Evolutionary conservation across 805 yeast genomes (phyloP), one percentile per base, ranked within the genome.

Genomic region (Ogataea zsoltii): DNA sequence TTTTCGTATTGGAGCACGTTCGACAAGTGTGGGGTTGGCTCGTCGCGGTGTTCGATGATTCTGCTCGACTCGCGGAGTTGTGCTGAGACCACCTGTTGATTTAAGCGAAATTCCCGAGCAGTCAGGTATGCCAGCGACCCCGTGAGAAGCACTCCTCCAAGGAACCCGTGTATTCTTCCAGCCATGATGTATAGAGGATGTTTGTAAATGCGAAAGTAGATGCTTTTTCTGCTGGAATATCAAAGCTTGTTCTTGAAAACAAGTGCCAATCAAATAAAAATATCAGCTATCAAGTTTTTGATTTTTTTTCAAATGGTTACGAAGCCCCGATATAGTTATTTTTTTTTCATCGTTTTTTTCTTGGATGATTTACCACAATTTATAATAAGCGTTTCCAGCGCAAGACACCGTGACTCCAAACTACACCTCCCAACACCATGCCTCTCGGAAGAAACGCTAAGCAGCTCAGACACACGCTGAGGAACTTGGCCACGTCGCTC

Each of bases 401-500:
- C n/a, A n/a, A n/a, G n/a, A 21, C 7, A 5, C 9, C 25, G 25
- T 15, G 16, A 13, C 29, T 6, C 9, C 32, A 40, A 26, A 14
- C n/a, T 25, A 15, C 28, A 15, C 36, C 14, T n/a, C 34, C 25
- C 7, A 6, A 21, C 26, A 36, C n/a, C 14, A 63, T 63, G 68
- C 50, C 67, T 2, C 49, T 63, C 15, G 68, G 68, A n/a, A 67
- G 84, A 56, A 69, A 74, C 18, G 67, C 76, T 9, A 68, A 79
- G 33, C 83, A 77, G 52, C 70, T 80, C 42, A 72, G 72, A 42
- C 80, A 83, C 23, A 70, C 83, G 42, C 61, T 85, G 59, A 74
- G 82, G 54, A 85, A 86, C 60, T 67, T 85, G 57, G 87, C 80
- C 16, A 73, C 87, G 2, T 82, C 86, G 11, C 65, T 86, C 30